Base-by-base conservation (phyloP, 306 rosid genomes). In the Citrullus mucosospermus region DNA sequence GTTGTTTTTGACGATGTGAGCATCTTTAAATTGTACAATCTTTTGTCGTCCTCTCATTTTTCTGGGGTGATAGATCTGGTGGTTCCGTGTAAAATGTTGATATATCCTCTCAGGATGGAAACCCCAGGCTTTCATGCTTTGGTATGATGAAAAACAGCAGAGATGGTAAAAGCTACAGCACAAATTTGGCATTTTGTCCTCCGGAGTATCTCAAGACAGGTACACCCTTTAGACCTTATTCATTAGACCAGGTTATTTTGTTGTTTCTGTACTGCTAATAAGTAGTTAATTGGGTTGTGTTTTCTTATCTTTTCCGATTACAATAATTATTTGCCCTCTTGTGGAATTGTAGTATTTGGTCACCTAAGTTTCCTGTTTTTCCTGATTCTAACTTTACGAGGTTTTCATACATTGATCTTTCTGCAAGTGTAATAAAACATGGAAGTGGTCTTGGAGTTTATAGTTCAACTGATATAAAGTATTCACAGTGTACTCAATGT, bases 111-210 rank as follows among this genome's bases (percentile, higher is more conserved):
- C 92, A 94, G 98, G 96, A 91, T 62, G 92, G 83, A 73, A 91
- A 93, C 89, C 97, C 98, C 74, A 89, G 93, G 82, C 98, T 93
- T 81, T 93, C 97, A 55, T 94, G 98, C 89, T 94, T 92, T 14
- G 98, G 98, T 78, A 82, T 94, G 93, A 94, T 92, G 97, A 94
- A 94, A 85, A 94, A 95, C 83, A 92, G 98, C 81, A 83, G 96
- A 83, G 98, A 95, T 83, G 98, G 98, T 62, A 95, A 95, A 86
- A 95, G 96, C 82, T 95, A 90, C 87, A 92, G 98, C 78, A 94
- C 98, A 4, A 94, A 94, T 78, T 85, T 94, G 87, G 97, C 98
- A 20, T 95, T 92, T 80, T 92, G 97, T 63, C 97, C 97, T 34
- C 96, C 98, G 1, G 97, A 94, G 86, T 94, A 92, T 86, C 88